Conservation (phyloP, 148 eudicot species). For the Vaccinium myrtillus region DNA sequence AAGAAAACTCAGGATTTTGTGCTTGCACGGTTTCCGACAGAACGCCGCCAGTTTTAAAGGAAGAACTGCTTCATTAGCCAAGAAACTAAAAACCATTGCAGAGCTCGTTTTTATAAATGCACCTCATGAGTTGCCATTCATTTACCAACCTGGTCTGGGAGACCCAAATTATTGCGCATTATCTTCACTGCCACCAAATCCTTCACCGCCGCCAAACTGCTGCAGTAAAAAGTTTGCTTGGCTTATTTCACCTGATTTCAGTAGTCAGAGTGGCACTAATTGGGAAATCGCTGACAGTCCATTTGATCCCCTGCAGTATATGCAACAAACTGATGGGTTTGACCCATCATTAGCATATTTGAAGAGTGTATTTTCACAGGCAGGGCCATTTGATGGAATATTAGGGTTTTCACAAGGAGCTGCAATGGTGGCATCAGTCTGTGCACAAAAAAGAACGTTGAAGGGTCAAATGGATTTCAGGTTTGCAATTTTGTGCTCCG, state of each 20-base stretch:
- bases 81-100: conserved; percentile 78
- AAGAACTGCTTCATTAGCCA: conserved; percentile 78
- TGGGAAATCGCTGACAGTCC: conserved; percentile 60
- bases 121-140: conserved; percentile 83
- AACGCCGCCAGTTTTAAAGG: conserved; percentile 95
- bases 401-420: conserved; percentile 99
- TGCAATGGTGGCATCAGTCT: conserved; percentile 73
- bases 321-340: conserved; percentile 82
- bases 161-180: conserved; percentile 24
- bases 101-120: conserved; percentile 83
- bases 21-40: conserved; percentile 97
- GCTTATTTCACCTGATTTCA: conserved; percentile 54
- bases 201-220: conserved; percentile 43
- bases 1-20: conserved; percentile 76
- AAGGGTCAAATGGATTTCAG: conserved; percentile 56
- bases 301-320: conserved; percentile 79
- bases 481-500: conserved; percentile 83
- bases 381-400: conserved; percentile 92
- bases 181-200: conserved; percentile 23
- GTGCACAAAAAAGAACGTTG: conserved; percentile 42
- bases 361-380: conserved; percentile 39
- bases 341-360: conserved; percentile 58
- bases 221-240: conserved; percentile 85
- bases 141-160: conserved; percentile 52
- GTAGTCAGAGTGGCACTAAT: conserved; percentile 25